Percentiles rank a stretch among this genome's conserved stretches.
These are phyloP conservation scores for Cichorium intybus DNA, from an alignment of 140 eudicot genomes.

Conservation along the genomic window DNA sequence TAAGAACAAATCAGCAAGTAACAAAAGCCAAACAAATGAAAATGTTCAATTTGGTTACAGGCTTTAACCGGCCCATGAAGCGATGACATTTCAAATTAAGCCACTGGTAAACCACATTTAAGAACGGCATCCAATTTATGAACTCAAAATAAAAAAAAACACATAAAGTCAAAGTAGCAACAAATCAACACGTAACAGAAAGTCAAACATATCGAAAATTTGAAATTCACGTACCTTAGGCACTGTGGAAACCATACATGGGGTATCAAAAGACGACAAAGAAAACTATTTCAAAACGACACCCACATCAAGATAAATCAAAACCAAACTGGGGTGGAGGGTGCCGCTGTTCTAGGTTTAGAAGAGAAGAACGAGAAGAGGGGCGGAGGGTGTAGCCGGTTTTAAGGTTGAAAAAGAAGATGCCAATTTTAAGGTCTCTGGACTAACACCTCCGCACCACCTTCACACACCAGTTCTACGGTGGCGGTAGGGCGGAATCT, in stretches of 20 bases:
- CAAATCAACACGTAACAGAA: not conserved
- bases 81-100: not conserved
- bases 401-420: too few species aligned
- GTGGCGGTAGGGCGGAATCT: too few species aligned
- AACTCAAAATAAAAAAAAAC: not conserved
- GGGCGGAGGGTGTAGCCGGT: too few species aligned
- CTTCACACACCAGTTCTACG: too few species aligned
- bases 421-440: too few species aligned
- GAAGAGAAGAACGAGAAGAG: too few species aligned
- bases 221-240: conserved; percentile 36
- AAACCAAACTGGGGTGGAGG: conserved; percentile 80
- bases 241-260: conserved; percentile 48
- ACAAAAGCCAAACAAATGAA: conserved; percentile 9
- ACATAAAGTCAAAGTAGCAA: not conserved
- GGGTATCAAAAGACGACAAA: conserved; percentile 65
- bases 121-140: not conserved
- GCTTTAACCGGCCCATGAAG: not conserved
- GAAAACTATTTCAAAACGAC: conserved; percentile 82
- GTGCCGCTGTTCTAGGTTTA: too few species aligned
- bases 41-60: not conserved
- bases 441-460: too few species aligned
- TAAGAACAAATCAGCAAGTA: too few species aligned
- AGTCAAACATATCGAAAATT: not conserved
- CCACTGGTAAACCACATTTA: too few species aligned
- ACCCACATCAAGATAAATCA: conserved; percentile 81